Conservation (phyloP, 1,284 basidiomycete species). For the Porodaedalea pini region DNA sequence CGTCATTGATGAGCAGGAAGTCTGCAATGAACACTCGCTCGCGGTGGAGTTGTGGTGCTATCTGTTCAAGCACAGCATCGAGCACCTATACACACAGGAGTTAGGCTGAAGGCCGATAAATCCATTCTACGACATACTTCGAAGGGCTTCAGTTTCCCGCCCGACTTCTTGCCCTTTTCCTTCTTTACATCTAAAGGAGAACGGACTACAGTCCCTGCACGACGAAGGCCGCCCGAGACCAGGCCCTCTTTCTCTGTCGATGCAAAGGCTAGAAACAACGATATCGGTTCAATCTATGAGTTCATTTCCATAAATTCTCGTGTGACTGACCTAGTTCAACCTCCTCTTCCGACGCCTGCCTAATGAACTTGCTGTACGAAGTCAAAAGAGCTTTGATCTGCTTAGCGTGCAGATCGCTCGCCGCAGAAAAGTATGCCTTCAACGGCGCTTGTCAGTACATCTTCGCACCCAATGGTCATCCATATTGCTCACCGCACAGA, state of each 20-base stretch:
- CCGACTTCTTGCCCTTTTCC: slow-evolving; percentile 47
- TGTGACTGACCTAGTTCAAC: slow-evolving; percentile 51
- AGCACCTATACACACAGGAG: slow-evolving; percentile 54
- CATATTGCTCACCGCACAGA: slow-evolving; percentile 75
- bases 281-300: not conserved
- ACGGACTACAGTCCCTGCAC: slow-evolving; percentile 73
- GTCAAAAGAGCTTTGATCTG: slow-evolving; percentile 78
- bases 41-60: slow-evolving; percentile 72
- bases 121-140: slow-evolving; percentile 47
- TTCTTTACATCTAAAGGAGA: slow-evolving; percentile 62
- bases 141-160: slow-evolving; percentile 60
- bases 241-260: slow-evolving; percentile 38
- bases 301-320: not conserved
- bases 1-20: slow-evolving; percentile 89
- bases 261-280: slow-evolving; percentile 37
- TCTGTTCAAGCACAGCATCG: slow-evolving; percentile 68
- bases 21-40: slow-evolving; percentile 91
- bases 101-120: slow-evolving; percentile 3
- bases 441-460: slow-evolving; percentile 8
- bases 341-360: slow-evolving; percentile 69
- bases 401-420: slow-evolving; percentile 73
- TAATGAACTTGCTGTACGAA: slow-evolving; percentile 57
- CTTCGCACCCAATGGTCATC: slow-evolving; percentile 1
- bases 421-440: slow-evolving; percentile 84
- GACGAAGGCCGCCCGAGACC: slow-evolving; percentile 57